A percentile compares a stretch with the other conserved stretches of the same genome.
These are phyloP conservation scores for Lachancea kluyveri DNA, from an alignment of 805 yeast genomes.

Conservation along the genomic window DNA sequence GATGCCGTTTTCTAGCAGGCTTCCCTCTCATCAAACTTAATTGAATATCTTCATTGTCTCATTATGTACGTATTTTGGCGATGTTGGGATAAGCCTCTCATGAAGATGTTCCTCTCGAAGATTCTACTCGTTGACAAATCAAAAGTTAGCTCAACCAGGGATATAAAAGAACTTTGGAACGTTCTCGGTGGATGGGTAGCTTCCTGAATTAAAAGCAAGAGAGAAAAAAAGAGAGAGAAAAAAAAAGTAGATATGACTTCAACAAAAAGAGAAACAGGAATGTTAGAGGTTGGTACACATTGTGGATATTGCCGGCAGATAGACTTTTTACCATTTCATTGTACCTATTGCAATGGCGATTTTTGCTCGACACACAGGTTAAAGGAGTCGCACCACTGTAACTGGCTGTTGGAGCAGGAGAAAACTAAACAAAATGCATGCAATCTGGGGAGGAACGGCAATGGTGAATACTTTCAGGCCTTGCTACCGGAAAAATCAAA, in stretches of 20 bases:
- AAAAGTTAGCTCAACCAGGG: too few relatives aligned
- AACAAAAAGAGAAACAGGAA: conserved; percentile 24
- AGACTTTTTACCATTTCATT: conserved; percentile 31
- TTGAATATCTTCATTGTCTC: too few relatives aligned
- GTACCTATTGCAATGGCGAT: conserved; percentile 23
- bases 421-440: background rate
- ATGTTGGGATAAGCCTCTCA: too few relatives aligned
- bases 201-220: background rate
- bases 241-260: conserved; percentile 7
- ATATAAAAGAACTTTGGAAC: too few relatives aligned
- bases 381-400: conserved; percentile 25
- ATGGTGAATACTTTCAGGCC: conserved; percentile 21
- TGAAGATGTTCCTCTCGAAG: too few relatives aligned
- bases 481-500: conserved; percentile 27
- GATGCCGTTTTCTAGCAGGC: too few relatives aligned
- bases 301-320: conserved; percentile 27
- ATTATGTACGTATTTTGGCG: too few relatives aligned
- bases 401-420: conserved; percentile 11
- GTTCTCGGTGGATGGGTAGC: too few relatives aligned
- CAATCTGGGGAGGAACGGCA: conserved; percentile 6
- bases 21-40: too few relatives aligned
- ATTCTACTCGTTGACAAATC: too few relatives aligned
- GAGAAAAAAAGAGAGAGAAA: background rate
- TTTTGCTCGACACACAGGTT: conserved; percentile 27
- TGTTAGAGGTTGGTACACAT: conserved; percentile 33